phyloP scores from a whole-genome alignment of 441 rosid species.

The Adansonia gregorii region DNA sequence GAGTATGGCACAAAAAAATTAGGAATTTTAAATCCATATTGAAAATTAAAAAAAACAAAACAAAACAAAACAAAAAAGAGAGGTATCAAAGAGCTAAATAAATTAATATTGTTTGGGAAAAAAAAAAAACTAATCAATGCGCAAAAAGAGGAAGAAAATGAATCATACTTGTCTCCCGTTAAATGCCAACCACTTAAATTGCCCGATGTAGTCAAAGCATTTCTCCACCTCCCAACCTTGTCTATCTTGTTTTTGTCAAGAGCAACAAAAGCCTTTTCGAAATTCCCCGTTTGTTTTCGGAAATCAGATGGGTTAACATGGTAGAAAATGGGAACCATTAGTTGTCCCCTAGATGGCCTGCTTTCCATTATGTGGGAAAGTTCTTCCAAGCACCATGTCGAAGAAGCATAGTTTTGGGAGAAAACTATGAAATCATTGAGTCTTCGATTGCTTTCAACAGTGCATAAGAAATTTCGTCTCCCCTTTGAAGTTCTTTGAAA shows the following conservation, averaged over 20 bases:
- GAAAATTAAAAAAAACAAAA: too few relatives aligned
- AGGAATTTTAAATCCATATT: too few relatives aligned
- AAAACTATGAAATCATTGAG: conserved; percentile 43
- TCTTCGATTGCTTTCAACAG: conserved; percentile 27
- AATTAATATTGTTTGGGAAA: too few relatives aligned
- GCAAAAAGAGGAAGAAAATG: too few relatives aligned
- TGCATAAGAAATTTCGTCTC: neutral
- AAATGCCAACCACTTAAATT: conserved; percentile 4
- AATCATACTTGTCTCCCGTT: too few relatives aligned
- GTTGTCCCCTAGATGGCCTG: neutral
- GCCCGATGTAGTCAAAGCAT: conserved; percentile 22
- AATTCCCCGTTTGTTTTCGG: too few relatives aligned
- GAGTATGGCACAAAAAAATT: too few relatives aligned
- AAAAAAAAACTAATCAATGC: too few relatives aligned
- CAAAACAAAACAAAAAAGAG: too few relatives aligned
- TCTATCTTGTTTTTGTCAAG: neutral
- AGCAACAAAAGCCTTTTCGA: neutral
- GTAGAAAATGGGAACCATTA: too few relatives aligned
- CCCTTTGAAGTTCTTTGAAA: neutral
- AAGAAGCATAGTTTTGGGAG: conserved; percentile 29
- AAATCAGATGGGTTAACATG: too few relatives aligned
- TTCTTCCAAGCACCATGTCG: conserved; percentile 27
- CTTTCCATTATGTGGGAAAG: conserved; percentile 24
- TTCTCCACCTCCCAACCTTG: conserved; percentile 1
- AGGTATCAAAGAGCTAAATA: too few relatives aligned